A percentile compares a stretch with the other conserved stretches of the same genome.
These are phyloP conservation scores for Aspergillus avenaceus DNA, from an alignment of 495 filamentous ascomycete species.

Conservation along the genomic window DNA sequence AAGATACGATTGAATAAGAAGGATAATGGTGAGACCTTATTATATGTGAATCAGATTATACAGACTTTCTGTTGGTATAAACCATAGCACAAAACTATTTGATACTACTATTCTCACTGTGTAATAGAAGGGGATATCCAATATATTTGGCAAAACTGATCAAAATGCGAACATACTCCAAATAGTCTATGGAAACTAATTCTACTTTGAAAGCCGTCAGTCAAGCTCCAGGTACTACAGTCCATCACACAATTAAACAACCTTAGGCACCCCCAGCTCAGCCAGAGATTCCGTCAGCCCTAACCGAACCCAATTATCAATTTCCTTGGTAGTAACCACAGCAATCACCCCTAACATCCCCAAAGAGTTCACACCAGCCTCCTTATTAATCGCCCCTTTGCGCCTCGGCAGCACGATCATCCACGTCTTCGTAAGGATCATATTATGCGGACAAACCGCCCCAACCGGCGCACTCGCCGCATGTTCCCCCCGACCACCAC, in stretches of 20 bases:
- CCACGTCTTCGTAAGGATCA: constrained; percentile 33
- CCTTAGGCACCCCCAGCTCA: constrained; percentile 17
- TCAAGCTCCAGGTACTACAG: too few species aligned
- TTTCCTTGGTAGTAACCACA: constrained; percentile 21
- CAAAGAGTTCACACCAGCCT: constrained; percentile 28
- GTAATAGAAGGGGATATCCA: too few species aligned
- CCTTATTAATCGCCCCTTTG: constrained; percentile 14
- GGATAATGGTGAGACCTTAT: too few species aligned
- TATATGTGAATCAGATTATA: too few species aligned
- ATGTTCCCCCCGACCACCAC: constrained; percentile 1
- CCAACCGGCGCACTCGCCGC: neutral
- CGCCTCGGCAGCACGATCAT: constrained; percentile 36
- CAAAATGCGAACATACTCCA: too few species aligned
- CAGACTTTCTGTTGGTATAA: too few species aligned
- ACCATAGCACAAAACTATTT: too few species aligned
- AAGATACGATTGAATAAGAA: too few species aligned
- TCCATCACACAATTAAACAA: neutral
- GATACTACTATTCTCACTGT: too few species aligned
- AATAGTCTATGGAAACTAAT: too few species aligned
- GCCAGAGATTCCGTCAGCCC: constrained; percentile 19
- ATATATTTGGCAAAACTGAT: too few species aligned
- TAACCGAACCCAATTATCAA: constrained; percentile 27
- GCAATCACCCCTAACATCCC: constrained; percentile 40
- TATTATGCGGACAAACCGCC: constrained; percentile 33
- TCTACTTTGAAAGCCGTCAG: too few species aligned